phyloP scores from a whole-genome alignment of 2,329 filamentous ascomycete genomes.

The Beauveria sp. region DNA sequence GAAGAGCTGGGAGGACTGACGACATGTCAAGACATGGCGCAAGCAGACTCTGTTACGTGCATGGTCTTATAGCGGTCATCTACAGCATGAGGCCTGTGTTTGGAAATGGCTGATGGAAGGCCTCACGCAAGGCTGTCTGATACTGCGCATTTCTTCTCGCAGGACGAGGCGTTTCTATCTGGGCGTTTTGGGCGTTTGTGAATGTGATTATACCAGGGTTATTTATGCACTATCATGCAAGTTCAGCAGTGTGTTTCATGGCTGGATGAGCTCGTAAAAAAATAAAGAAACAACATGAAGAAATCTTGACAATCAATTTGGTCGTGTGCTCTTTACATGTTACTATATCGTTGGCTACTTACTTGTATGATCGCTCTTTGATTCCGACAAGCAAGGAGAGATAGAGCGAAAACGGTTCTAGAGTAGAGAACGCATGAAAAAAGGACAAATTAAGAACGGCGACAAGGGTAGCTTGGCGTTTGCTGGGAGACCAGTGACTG shows the following conservation, averaged over 20 bases:
- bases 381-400: too few relatives aligned
- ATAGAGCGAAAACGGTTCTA: too few relatives aligned
- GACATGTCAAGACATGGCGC: not conserved
- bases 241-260: not conserved
- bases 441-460: too few relatives aligned
- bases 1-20: constrained; percentile 95
- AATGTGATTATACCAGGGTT: constrained; percentile 9
- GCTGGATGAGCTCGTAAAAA: not conserved
- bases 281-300: not conserved
- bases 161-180: constrained; percentile 6
- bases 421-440: too few relatives aligned
- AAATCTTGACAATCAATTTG: too few relatives aligned
- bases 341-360: too few relatives aligned
- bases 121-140: not conserved
- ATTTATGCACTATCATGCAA: not conserved
- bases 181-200: constrained; percentile 10
- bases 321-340: too few relatives aligned
- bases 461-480: too few relatives aligned
- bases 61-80: not conserved
- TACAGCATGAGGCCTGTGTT: constrained; percentile 7
- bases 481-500: too few relatives aligned
- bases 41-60: not conserved
- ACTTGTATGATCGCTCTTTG: too few relatives aligned
- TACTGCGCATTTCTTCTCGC: not conserved
- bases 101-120: not conserved